These are phyloP conservation scores for Hanseniaspora gamundiae DNA, from an alignment of 1,139 yeast genomes.

Conservation along the genomic window DNA sequence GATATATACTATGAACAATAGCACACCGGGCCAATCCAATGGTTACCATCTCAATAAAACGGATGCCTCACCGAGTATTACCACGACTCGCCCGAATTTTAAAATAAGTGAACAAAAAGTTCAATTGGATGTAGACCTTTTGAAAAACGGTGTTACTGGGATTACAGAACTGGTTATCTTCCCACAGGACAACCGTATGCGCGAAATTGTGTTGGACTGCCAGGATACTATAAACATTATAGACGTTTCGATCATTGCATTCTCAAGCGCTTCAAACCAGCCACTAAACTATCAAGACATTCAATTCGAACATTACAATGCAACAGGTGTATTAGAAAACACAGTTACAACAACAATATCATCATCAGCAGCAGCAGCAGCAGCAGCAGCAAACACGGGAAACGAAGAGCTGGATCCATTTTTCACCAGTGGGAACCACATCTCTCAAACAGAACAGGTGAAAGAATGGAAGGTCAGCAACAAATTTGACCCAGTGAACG, in stretches of 20 bases:
- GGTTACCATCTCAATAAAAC: neutral
- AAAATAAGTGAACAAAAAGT: slow-evolving; percentile 62
- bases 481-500: slow-evolving; percentile 6
- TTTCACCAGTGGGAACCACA: slow-evolving; percentile 7
- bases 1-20: too few relatives aligned
- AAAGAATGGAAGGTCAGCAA: slow-evolving; percentile 5
- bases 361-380: too few relatives aligned
- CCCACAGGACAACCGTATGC: slow-evolving; percentile 52
- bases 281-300: slow-evolving; percentile 1
- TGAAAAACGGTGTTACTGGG: slow-evolving; percentile 45
- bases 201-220: slow-evolving; percentile 61
- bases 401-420: slow-evolving; percentile 6
- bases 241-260: slow-evolving; percentile 1
- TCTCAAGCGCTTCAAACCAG: neutral
- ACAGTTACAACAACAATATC: slow-evolving; percentile 33
- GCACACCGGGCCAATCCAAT: neutral
- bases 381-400: slow-evolving; percentile 12
- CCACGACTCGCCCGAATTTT: slow-evolving; percentile 20
- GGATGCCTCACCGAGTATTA: neutral
- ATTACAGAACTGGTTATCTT: slow-evolving; percentile 71
- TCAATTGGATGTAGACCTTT: slow-evolving; percentile 52
- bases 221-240: slow-evolving; percentile 43
- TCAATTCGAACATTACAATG: slow-evolving; percentile 15
- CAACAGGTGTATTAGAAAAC: slow-evolving; percentile 46
- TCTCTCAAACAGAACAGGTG: slow-evolving; percentile 3